Percentiles rank a stretch among this genome's conserved stretches.
Conservation (phyloP, 257 asterid genomes). For the Forsythia suspensa region DNA sequence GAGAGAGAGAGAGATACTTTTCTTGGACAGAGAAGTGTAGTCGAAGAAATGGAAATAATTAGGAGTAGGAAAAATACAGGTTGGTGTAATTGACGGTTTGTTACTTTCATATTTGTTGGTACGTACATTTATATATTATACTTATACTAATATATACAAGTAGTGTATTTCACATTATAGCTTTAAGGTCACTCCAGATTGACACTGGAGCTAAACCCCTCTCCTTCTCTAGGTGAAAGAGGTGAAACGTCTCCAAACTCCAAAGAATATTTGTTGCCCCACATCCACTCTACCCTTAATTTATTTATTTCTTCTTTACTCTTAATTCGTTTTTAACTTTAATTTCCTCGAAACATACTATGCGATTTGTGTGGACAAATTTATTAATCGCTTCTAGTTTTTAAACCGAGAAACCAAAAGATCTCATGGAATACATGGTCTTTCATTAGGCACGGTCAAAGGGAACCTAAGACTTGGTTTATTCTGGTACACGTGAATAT, state of each 20-base stretch:
- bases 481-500: constrained; percentile 27
- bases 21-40: constrained; percentile 31
- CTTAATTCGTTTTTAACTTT: not conserved
- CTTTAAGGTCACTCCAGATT: constrained; percentile 68
- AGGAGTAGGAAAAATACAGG: constrained; percentile 17
- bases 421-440: not conserved
- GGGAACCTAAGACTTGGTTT: constrained; percentile 15
- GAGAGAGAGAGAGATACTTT: constrained; percentile 19
- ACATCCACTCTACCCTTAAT: constrained; percentile 55
- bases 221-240: constrained; percentile 36
- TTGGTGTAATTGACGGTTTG: constrained; percentile 37
- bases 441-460: not conserved
- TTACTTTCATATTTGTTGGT: constrained; percentile 69
- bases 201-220: constrained; percentile 43
- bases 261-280: constrained; percentile 52
- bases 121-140: constrained; percentile 24
- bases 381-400: not conserved
- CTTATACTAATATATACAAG: not conserved
- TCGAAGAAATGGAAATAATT: constrained; percentile 25
- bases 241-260: constrained; percentile 68
- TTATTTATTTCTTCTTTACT: not conserved
- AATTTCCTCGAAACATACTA: not conserved
- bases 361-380: no score
- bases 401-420: not conserved
- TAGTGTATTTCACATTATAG: constrained; percentile 10